Evolutionary conservation across 2,329 filamentous ascomycete species (phyloP).

Genomic region (Claviceps digitariae): DNA sequence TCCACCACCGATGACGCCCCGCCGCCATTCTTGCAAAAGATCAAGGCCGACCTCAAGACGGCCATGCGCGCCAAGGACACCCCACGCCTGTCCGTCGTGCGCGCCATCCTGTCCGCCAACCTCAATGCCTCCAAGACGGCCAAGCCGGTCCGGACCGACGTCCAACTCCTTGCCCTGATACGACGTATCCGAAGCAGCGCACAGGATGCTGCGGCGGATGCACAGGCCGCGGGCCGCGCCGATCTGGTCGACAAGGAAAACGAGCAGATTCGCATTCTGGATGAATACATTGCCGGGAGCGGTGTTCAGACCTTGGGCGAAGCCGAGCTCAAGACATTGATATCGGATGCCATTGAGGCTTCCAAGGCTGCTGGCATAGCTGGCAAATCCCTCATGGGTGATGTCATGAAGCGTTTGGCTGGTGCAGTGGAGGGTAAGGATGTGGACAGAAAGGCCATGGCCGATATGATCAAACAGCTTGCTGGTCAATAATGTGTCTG

Average conservation of each 20-base stretch:
- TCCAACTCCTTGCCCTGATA: constrained; percentile 54
- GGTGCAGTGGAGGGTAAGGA: constrained; percentile 46
- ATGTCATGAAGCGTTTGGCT: constrained; percentile 49
- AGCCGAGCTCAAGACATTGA: constrained; percentile 42
- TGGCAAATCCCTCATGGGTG: constrained; percentile 38
- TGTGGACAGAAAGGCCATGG: constrained; percentile 48
- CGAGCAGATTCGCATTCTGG: constrained; percentile 48
- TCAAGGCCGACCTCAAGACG: constrained; percentile 48
- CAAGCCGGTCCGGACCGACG: constrained; percentile 55
- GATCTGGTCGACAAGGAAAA: constrained; percentile 62
- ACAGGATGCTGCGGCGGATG: constrained; percentile 48
- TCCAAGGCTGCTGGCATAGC: constrained; percentile 31
- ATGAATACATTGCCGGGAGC: constrained; percentile 48
- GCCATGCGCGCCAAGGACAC: constrained; percentile 54
- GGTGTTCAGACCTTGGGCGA: constrained; percentile 44
- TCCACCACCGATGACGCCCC: constrained; percentile 21
- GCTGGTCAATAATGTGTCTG: constrained; percentile 7
- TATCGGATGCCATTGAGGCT: constrained; percentile 37
- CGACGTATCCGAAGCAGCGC: constrained; percentile 46
- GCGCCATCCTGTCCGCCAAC: constrained; percentile 53
- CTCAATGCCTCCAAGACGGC: constrained; percentile 64
- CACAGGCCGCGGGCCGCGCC: constrained; percentile 45
- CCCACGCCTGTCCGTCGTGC: constrained; percentile 53
- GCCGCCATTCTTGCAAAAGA: constrained; percentile 35
- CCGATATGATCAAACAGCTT: constrained; percentile 44